These are phyloP conservation scores for Gaeumannomyces sp. DNA, from an alignment of 2,329 filamentous ascomycete genomes.

Conservation along the genomic window DNA sequence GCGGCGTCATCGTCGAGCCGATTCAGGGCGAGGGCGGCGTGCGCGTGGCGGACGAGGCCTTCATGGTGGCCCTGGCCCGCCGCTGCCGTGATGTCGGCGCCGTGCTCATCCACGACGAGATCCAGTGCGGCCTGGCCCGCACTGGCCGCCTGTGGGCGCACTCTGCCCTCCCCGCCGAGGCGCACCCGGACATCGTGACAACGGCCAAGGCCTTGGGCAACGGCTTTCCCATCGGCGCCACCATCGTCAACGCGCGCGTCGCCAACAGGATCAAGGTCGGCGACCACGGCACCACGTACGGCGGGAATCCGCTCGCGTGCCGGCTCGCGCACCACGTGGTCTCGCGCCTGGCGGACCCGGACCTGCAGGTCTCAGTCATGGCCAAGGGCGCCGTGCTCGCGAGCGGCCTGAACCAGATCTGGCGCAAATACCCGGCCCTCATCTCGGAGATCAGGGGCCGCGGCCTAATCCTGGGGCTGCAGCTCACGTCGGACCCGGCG, in stretches of 20 bases:
- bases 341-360: conserved; percentile 62
- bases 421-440: conserved; percentile 53
- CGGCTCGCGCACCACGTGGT: conserved; percentile 84
- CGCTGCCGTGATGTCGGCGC: conserved; percentile 83
- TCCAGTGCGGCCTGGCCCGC: conserved; percentile 85
- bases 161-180: conserved; percentile 61
- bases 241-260: conserved; percentile 54
- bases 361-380: conserved; percentile 63
- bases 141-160: conserved; percentile 91
- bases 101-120: conserved; percentile 91
- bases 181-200: conserved; percentile 90
- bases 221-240: conserved; percentile 89
- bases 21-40: conserved; percentile 97
- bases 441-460: conserved; percentile 75
- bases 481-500: conserved; percentile 67
- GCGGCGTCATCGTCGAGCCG: conserved; percentile 91
- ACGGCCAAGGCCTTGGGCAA: conserved; percentile 96
- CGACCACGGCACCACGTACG: conserved; percentile 92
- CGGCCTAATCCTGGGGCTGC: conserved; percentile 81
- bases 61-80: conserved; percentile 74
- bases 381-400: conserved; percentile 53
- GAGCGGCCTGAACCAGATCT: conserved; percentile 41
- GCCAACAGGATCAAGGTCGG: conserved; percentile 58
- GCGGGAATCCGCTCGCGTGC: conserved; percentile 82
- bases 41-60: conserved; percentile 74